phyloP scores from a whole-genome alignment of 148 eudicot genomes.

The Rhododendron henanense region DNA sequence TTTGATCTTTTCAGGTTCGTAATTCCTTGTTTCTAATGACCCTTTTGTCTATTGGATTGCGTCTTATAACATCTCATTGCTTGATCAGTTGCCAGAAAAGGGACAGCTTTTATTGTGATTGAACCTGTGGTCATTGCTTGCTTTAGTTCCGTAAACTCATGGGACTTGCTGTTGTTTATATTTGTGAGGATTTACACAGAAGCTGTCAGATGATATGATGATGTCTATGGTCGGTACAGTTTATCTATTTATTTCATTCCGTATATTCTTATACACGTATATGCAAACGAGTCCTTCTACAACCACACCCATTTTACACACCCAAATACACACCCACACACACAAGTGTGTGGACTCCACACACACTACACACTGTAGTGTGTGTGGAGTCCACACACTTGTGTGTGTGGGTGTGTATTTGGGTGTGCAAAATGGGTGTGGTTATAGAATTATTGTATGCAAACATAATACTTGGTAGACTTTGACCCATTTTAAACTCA shows the following conservation, averaged over 20 bases:
- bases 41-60: not conserved
- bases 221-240: not conserved
- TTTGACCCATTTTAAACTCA: not conserved
- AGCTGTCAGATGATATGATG: not conserved
- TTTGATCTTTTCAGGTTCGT: not conserved
- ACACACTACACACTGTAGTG: too few species aligned
- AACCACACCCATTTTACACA: too few species aligned
- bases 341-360: too few species aligned
- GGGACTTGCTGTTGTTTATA: not conserved
- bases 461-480: not conserved
- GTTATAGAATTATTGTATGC: too few species aligned
- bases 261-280: not conserved
- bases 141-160: not conserved
- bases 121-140: not conserved
- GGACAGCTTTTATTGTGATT: not conserved
- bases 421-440: too few species aligned
- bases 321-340: too few species aligned
- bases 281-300: too few species aligned
- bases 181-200: not conserved
- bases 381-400: too few species aligned
- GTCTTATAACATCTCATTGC: not conserved
- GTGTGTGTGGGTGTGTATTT: too few species aligned
- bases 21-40: not conserved
- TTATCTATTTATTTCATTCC: not conserved
- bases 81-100: not conserved